Evolutionary conservation across 305 asterid genomes (phyloP).

Genomic region (Fraxinus xanthoxyloides): DNA sequence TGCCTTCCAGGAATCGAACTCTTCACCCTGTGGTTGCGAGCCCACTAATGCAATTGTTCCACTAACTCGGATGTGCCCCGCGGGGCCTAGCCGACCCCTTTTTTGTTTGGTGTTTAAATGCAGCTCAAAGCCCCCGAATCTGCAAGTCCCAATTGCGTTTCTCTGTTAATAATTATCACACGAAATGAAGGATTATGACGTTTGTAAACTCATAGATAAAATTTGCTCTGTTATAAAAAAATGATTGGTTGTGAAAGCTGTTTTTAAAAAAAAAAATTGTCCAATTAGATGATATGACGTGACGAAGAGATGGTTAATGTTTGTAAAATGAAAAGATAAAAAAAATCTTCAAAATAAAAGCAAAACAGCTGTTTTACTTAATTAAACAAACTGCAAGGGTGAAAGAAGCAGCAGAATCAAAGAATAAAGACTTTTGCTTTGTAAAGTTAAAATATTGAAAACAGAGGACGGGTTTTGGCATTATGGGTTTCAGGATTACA

Average conservation of each 20-base stretch:
- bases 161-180: conserved; percentile 7
- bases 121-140: conserved; percentile 32
- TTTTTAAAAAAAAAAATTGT: too few relatives aligned
- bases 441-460: conserved; percentile 40
- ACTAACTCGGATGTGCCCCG: too few relatives aligned
- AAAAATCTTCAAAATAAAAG: conserved; percentile 17
- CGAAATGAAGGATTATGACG: too few relatives aligned
- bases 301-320: too few relatives aligned
- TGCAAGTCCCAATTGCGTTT: conserved; percentile 22
- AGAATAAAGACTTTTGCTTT: conserved; percentile 30
- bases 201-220: too few relatives aligned
- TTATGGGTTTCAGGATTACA: conserved; percentile 43
- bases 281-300: too few relatives aligned
- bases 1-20: too few relatives aligned
- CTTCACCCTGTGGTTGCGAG: too few relatives aligned
- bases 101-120: conserved; percentile 25
- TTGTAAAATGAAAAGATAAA: neutral
- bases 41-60: too few relatives aligned
- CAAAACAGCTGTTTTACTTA: conserved; percentile 42
- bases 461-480: conserved; percentile 29
- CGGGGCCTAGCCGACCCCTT: conserved; percentile 23
- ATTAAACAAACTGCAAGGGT: conserved; percentile 40
- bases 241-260: too few relatives aligned
- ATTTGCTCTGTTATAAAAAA: too few relatives aligned
- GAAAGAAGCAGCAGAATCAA: conserved; percentile 29